Percentiles rank a stretch among this genome's conserved stretches.
phyloP scores from a whole-genome alignment of 768 basidiomycete species.

The Wakefieldia striispora region DNA sequence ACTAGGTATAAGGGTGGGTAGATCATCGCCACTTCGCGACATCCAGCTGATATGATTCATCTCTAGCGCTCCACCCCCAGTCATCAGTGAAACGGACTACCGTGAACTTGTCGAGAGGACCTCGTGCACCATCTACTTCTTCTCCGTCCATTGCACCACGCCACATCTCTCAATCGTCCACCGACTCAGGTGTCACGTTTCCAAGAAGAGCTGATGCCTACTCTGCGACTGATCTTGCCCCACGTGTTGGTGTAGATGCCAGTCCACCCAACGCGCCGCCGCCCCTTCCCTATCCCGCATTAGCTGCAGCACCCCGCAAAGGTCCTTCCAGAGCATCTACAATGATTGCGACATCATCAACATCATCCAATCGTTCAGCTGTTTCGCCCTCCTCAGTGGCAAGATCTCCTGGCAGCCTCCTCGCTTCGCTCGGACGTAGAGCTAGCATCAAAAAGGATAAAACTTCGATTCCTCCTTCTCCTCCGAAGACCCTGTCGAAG shows the following conservation, averaged over 20 bases:
- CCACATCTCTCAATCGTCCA: conserved; percentile 68
- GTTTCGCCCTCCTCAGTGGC: conserved; percentile 38
- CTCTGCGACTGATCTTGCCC: conserved; percentile 70
- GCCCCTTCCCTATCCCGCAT: conserved; percentile 71
- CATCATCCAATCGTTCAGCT: conserved; percentile 48
- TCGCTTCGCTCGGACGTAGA: conserved; percentile 72
- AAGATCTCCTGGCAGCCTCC: conserved; percentile 60
- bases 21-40: not conserved
- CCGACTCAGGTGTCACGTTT: conserved; percentile 75
- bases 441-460: conserved; percentile 50
- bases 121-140: conserved; percentile 36
- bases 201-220: conserved; percentile 78
- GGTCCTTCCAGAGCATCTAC: conserved; percentile 31
- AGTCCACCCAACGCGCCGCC: conserved; percentile 55
- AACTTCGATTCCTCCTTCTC: conserved; percentile 30
- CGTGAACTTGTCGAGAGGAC: conserved; percentile 21
- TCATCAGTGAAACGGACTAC: conserved; percentile 27
- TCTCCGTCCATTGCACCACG: conserved; percentile 55
- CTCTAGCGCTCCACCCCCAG: conserved; percentile 20
- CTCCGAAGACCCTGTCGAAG: conserved; percentile 37
- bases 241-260: conserved; percentile 44
- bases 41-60: conserved; percentile 4
- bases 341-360: conserved; percentile 38
- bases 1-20: conserved; percentile 52
- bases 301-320: conserved; percentile 41